Evolutionary conservation across 805 yeast genomes (phyloP).

Genomic region (Kazachstania taianensis): DNA sequence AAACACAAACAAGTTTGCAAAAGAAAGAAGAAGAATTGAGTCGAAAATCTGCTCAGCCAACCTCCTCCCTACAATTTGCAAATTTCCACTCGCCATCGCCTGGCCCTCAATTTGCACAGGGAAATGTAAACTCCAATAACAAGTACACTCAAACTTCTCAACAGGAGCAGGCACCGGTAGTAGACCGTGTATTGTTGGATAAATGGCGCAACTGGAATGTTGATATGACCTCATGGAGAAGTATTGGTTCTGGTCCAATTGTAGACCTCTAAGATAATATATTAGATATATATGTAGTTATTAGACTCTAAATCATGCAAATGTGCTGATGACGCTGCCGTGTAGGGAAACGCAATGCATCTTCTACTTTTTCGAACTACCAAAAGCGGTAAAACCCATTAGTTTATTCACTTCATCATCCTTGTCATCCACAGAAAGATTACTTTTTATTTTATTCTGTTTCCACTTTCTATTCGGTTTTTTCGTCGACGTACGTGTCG

Average conservation of each 20-base stretch:
- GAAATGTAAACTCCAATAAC: constrained; percentile 7
- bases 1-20: constrained; percentile 12
- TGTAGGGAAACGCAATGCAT: too few relatives aligned
- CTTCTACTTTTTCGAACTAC: constrained; percentile 34
- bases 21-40: constrained; percentile 6
- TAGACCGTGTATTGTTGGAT: constrained; percentile 45
- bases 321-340: too few relatives aligned
- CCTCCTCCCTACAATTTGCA: constrained; percentile 9
- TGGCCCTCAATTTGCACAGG: background rate
- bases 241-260: constrained; percentile 54
- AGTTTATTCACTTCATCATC: constrained; percentile 24
- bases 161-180: constrained; percentile 12
- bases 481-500: constrained; percentile 13
- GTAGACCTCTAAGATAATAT: constrained; percentile 35
- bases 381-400: constrained; percentile 58
- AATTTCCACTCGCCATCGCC: constrained; percentile 10
- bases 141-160: constrained; percentile 15
- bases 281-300: background rate
- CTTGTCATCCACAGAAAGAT: background rate
- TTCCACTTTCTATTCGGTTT: constrained; percentile 23
- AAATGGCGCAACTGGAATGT: constrained; percentile 81
- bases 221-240: constrained; percentile 78
- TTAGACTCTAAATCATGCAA: too few relatives aligned
- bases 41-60: background rate
- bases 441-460: constrained; percentile 25